Conservation (phyloP, 2,329 filamentous ascomycete species). For the Penicillium italicum region DNA sequence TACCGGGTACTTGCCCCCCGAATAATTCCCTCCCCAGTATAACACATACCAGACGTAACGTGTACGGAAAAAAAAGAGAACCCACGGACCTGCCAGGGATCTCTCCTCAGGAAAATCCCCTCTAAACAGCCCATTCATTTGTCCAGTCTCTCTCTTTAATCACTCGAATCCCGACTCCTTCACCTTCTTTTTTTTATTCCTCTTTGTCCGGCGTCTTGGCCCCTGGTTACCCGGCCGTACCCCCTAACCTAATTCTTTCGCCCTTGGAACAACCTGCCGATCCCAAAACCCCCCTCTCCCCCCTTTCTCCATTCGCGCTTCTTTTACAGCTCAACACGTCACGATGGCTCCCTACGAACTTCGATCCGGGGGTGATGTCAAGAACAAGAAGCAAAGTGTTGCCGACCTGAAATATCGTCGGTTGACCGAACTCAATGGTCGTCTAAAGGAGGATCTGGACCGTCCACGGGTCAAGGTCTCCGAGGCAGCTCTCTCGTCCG, state of each 20-base stretch:
- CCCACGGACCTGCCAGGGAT: conserved; percentile 7
- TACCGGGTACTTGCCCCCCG: conserved; percentile 4
- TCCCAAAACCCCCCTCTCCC: conserved; percentile 11
- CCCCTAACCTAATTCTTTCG: conserved; percentile 6
- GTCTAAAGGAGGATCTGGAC: conserved; percentile 91
- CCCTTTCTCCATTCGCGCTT: conserved; percentile 18
- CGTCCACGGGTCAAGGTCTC: conserved; percentile 93
- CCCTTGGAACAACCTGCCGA: conserved; percentile 10
- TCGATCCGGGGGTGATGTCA: conserved; percentile 61
- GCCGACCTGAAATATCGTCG: conserved; percentile 95
- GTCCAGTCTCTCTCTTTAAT: conserved; percentile 6
- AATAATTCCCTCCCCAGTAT: background rate
- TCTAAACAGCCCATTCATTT: conserved; percentile 5
- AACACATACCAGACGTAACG: background rate
- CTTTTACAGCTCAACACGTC: conserved; percentile 12
- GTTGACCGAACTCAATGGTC: conserved; percentile 93
- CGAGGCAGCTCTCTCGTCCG: conserved; percentile 82
- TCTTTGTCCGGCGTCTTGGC: conserved; percentile 4
- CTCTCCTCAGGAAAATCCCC: conserved; percentile 5
- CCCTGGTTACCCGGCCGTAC: conserved; percentile 8
- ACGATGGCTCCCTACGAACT: conserved; percentile 63
- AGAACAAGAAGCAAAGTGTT: conserved; percentile 99
- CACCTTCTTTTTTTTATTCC: background rate
- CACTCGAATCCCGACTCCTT: conserved; percentile 1
- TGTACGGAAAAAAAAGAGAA: conserved; percentile 1